Evolutionary conservation across 169 alveolate genomes (phyloP).

Genomic region (Babesia bovis): DNA sequence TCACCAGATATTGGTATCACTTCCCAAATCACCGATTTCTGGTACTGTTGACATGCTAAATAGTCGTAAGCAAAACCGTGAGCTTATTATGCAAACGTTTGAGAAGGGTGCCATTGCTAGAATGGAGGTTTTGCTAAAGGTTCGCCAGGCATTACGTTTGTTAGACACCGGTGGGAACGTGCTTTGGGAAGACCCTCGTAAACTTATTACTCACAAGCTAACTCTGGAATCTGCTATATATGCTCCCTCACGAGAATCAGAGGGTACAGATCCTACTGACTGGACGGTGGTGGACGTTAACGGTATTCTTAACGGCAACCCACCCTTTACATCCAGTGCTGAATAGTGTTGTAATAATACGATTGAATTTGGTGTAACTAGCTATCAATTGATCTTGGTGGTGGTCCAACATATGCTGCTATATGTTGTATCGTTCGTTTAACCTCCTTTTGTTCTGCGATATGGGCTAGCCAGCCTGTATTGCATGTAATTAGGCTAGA

Average conservation of each 20-base stretch:
- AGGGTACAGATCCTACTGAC: slow-evolving; percentile 13
- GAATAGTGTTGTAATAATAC: background rate
- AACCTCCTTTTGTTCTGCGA: slow-evolving; percentile 43
- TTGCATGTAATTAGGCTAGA: background rate
- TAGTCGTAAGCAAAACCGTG: slow-evolving; percentile 25
- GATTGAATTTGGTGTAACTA: background rate
- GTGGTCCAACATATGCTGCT: slow-evolving; percentile 59
- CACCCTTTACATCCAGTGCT: slow-evolving; percentile 13
- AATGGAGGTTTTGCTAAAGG: slow-evolving; percentile 42
- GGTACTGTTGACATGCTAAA: background rate
- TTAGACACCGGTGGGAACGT: slow-evolving; percentile 20
- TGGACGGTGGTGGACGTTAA: slow-evolving; percentile 51
- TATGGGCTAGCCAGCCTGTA: slow-evolving; percentile 68
- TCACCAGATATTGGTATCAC: slow-evolving; percentile 30
- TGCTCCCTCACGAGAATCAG: slow-evolving; percentile 5
- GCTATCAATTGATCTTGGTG: slow-evolving; percentile 8
- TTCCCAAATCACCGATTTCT: slow-evolving; percentile 14
- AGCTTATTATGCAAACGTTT: slow-evolving; percentile 20
- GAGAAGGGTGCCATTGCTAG: slow-evolving; percentile 47
- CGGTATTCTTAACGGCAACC: slow-evolving; percentile 44
- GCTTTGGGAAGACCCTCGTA: slow-evolving; percentile 41
- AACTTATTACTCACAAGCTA: slow-evolving; percentile 14
- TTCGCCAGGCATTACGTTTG: slow-evolving; percentile 20
- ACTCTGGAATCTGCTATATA: slow-evolving; percentile 41
- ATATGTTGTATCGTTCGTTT: slow-evolving; percentile 55